Percentiles rank a stretch among this genome's conserved stretches.
phyloP scores from a whole-genome alignment of 768 basidiomycete species.

The Podaxis mareebaensis region DNA sequence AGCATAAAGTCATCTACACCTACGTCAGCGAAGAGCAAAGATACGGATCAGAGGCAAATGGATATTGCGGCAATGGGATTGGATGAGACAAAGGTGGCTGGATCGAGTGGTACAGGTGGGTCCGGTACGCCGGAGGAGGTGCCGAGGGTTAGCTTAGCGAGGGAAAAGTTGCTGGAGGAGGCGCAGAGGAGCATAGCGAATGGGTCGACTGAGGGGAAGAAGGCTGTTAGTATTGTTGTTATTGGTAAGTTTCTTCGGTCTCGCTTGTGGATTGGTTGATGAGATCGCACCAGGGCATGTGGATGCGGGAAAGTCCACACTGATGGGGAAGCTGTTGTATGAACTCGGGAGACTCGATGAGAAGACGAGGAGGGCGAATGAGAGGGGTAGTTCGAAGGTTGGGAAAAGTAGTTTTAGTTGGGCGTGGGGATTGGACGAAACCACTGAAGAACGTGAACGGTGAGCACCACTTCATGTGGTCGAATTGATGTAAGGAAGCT shows the following conservation, averaged over 20 bases:
- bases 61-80: slow-evolving; percentile 80
- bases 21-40: slow-evolving; percentile 37
- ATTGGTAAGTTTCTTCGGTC: slow-evolving; percentile 59
- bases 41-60: slow-evolving; percentile 56
- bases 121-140: slow-evolving; percentile 44
- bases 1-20: slow-evolving; percentile 38
- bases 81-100: slow-evolving; percentile 42
- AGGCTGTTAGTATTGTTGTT: slow-evolving; percentile 83
- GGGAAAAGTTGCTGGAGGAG: slow-evolving; percentile 84
- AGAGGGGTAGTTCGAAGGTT: slow-evolving; percentile 83
- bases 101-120: not conserved
- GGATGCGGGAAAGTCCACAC: slow-evolving; percentile 96
- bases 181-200: slow-evolving; percentile 53
- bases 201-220: slow-evolving; percentile 53
- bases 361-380: slow-evolving; percentile 80
- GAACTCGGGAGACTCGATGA: slow-evolving; percentile 89
- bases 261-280: not conserved
- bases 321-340: slow-evolving; percentile 94
- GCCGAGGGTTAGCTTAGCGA: slow-evolving; percentile 67
- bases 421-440: slow-evolving; percentile 97
- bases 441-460: slow-evolving; percentile 92
- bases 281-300: slow-evolving; percentile 73
- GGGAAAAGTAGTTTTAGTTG: slow-evolving; percentile 97
- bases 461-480: slow-evolving; percentile 32
- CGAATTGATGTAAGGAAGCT: not conserved